Evolutionary conservation across 805 yeast genomes (phyloP), one percentile per base, ranked within the genome.

Genomic region (Yarrowia sp.): DNA sequence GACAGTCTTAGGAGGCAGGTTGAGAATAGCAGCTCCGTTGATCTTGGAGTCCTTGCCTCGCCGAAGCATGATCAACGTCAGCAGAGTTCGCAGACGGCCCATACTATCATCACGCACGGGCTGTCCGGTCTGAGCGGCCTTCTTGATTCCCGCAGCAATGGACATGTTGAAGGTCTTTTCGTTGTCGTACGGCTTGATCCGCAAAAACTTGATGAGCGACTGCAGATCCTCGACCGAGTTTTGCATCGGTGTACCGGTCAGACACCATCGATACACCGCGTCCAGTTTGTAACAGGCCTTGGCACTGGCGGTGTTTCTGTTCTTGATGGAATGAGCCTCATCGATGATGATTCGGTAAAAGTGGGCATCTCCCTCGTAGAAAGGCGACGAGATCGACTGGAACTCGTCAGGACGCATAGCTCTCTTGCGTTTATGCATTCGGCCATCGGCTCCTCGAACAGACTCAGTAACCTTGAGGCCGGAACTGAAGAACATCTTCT

Each of bases 231-330:
- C 82, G 60, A 85, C 77, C 43, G 78, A 79, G 70, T 87, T 87
- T 74, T 87, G 90, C 46, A 87, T 75, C 0, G 90, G 91, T 0
- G 91, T 87, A 66, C 91, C 91, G 1, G 89, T 85, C 5, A 87
- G 77, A 36, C 86, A 82, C 88, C 89, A 86, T 55, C 88, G 77
- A 67, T 82, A 81, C 0, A 72, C 67, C 24, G 85, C 75, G 34
- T 78, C 73, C 9, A 87, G 67, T 7, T 76, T 74, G 53, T 77
- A 78, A 69, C 83, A 79, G 0, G 87, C 87, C 50, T 74, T 77
- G 0, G 87, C 76, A 6, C 82, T 74, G 69, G 81, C 79, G 0
- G 90, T 77, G 14, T 75, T 75, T 58, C 77, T 76, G 72, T 86
- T 87, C 70, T 86, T 86, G 71, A 87, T 86, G 15, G 79, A 79